Conservation (phyloP, 2,329 filamentous ascomycete genomes). For the Fusarium secorum region DNA sequence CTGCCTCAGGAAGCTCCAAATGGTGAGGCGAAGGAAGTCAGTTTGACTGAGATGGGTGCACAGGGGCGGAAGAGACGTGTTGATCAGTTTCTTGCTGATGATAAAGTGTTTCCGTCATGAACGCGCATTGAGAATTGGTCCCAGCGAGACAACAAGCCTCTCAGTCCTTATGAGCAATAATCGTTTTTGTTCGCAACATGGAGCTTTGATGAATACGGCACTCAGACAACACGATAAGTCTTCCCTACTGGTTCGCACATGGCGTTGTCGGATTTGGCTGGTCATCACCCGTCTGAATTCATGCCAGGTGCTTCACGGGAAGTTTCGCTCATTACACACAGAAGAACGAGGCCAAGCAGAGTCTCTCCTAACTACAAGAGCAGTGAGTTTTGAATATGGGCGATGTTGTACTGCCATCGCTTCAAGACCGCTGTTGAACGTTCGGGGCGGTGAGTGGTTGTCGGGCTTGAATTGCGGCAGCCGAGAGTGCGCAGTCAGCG, state of each 20-base stretch:
- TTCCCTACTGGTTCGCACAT: too few species aligned
- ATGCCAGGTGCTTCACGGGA: background rate
- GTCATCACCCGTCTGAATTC: background rate
- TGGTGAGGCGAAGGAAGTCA: slow-evolving; percentile 1
- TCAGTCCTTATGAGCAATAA: background rate
- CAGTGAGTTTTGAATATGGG: background rate
- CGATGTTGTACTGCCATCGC: background rate
- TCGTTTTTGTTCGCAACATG: too few species aligned
- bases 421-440: too few species aligned
- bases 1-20: slow-evolving; percentile 22
- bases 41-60: slow-evolving; percentile 14
- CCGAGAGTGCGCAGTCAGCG: slow-evolving; percentile 44
- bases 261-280: background rate
- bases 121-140: background rate
- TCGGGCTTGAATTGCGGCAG: slow-evolving; percentile 30
- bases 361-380: background rate
- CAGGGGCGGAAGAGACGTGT: slow-evolving; percentile 38
- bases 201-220: too few species aligned
- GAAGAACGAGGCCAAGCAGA: background rate
- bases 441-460: background rate
- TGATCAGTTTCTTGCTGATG: slow-evolving; percentile 39
- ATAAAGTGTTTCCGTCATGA: slow-evolving; percentile 38
- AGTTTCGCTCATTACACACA: background rate
- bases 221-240: too few species aligned
- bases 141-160: background rate